Evolutionary conservation across 2,329 filamentous ascomycete genomes (phyloP), one percentile per base, ranked within the genome.

Genomic region (Paecilomyces fulvus): DNA sequence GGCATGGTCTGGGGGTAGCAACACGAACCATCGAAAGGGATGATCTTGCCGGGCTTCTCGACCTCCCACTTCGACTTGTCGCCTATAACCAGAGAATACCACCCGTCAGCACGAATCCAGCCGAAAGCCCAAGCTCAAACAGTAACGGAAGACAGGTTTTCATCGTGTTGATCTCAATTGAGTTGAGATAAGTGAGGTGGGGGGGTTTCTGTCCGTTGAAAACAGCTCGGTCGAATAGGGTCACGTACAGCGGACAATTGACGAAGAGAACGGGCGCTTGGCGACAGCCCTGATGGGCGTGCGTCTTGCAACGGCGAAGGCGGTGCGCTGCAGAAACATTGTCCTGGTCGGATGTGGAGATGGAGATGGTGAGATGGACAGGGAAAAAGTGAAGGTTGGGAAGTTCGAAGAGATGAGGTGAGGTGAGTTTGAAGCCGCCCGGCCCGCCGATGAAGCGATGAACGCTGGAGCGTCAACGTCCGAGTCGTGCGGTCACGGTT

Each of bases 241-340:
- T 68, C 64, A 78, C 76, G 64, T 76, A 79, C 76, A 67, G 67
- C 75, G 75, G 64, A 70, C 63, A 61, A 76, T 62, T 57, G 75
- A 73, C 52, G 75, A 73, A 56, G 75, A 73, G 67, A 78, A 78
- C 10, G 74, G 70, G 66, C 76, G 75, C 59, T 67, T 66, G 62
- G 73, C 69, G 61, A 76, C 57, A 60, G 73, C 69, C 64, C 73
- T 66, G 63, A 71, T 63, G 55, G 75, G 75, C 60, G 73, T 69
- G 65, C 75, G 76, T 71, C 73, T 71, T 55, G 73, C 76, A 61
- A 77, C 69, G 65, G 72, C 69, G 67, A 73, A 73, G 64, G 71
- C 75, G 64, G 74, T 73, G 65, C 74, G 76, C 69, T 73, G 73
- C 63, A 73, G 71, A 71, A 76, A 78, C 77, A 77, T 79, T 69